Base-by-base conservation (phyloP, 148 eudicot genomes). In the Euryodendron excelsum region DNA sequence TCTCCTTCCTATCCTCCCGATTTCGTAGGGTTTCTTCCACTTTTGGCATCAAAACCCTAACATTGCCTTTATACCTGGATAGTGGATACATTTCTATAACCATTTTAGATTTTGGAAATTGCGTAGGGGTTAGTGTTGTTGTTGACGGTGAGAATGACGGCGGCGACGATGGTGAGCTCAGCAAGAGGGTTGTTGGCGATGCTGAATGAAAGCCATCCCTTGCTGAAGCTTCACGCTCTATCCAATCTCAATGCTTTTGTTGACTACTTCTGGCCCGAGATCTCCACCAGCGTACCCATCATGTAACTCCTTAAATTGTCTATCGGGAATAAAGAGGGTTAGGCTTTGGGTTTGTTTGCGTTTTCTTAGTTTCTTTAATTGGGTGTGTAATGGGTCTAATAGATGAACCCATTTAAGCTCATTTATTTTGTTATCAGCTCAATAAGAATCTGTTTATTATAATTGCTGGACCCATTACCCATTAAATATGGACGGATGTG, bases 261-360 rank as follows among this genome's bases (percentile, higher is more conserved):
- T 47, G 89, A 91, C 64, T 82, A 74, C 76, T 89, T 85, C 73
- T 93, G 97, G 97, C 97, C 93, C 3, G 97, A 91, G 90, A 93
- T 93, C 87, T 93, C 97, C 9, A 88, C 93, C 10, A 86, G 90
- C 58, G 90, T 93, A 2, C 91, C 95, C 30, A 83, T 79, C 45
- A 89, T 93, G 98, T 93, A 47, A 30, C 2, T 30, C 55, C 1
- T 28, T 63, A 4, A 44, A 12, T 34, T 68, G 14, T 37, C 4
- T 8, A 53, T 50, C 55, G 15, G 55, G n/a, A n/a, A n/a, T n/a
- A n/a, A n/a, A n/a, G n/a, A n/a, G n/a, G n/a, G n/a, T n/a, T n/a
- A n/a, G n/a, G n/a, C n/a, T n/a, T n/a, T n/a, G n/a, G n/a, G n/a
- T n/a, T n/a, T n/a, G n/a, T n/a, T n/a, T n/a, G n/a, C n/a, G n/a